Evolutionary conservation across 345 rosid species (phyloP).

Genomic region (Kandelia obovata): DNA sequence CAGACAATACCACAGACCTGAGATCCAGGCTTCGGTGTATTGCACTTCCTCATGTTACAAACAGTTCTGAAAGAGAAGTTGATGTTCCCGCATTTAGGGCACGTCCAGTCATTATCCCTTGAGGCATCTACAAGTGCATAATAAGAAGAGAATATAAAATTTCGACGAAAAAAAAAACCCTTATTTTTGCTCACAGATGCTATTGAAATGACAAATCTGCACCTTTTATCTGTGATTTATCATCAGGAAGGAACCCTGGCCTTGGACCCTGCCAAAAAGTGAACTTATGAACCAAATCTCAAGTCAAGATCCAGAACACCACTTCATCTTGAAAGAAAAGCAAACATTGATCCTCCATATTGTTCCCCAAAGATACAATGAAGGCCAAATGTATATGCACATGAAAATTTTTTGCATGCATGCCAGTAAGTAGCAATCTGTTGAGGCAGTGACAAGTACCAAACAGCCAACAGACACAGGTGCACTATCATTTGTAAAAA

Average conservation of each 20-base stretch:
- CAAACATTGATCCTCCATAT: neutral
- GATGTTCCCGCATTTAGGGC: slow-evolving; percentile 95
- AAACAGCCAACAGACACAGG: too few species aligned
- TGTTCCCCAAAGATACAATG: too few species aligned
- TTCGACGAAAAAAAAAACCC: slow-evolving; percentile 5
- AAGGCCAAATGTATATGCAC: too few species aligned
- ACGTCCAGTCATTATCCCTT: slow-evolving; percentile 94
- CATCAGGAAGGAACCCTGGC: slow-evolving; percentile 79
- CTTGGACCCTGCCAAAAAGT: slow-evolving; percentile 63
- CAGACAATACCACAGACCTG: slow-evolving; percentile 57
- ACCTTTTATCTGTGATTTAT: slow-evolving; percentile 64
- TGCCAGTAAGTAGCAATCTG: too few species aligned
- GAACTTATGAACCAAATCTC: slow-evolving; percentile 4
- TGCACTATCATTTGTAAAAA: too few species aligned
- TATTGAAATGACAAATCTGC: slow-evolving; percentile 31
- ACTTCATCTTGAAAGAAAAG: neutral
- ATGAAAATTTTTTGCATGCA: too few species aligned
- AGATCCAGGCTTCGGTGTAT: slow-evolving; percentile 91
- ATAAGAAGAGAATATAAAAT: slow-evolving; percentile 8
- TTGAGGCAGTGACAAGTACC: too few species aligned
- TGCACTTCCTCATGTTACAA: slow-evolving; percentile 99
- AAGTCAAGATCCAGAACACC: neutral
- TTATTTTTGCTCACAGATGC: neutral
- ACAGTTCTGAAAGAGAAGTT: slow-evolving; percentile 91
- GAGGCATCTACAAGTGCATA: slow-evolving; percentile 51